A percentile compares a stretch with the other conserved stretches of the same genome.
phyloP scores from a whole-genome alignment of 257 asterid species.

The Nicotiana paniculata region DNA sequence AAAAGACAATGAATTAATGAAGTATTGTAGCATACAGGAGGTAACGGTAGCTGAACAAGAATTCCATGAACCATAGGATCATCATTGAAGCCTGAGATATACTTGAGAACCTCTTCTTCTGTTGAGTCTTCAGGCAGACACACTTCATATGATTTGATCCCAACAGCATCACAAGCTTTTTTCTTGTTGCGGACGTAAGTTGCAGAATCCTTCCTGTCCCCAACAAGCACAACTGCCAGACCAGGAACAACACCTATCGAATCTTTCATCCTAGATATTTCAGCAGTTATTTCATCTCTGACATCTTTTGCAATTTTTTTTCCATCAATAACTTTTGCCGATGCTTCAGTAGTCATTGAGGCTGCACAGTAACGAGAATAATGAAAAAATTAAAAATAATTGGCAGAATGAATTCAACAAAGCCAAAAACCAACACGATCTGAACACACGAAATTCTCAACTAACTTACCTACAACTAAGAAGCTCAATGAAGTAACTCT shows the following conservation, averaged over 20 bases:
- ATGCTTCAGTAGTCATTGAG: slow-evolving; percentile 43
- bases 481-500: background rate
- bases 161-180: slow-evolving; percentile 76
- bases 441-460: background rate
- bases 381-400: background rate
- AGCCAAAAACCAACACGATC: background rate
- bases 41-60: slow-evolving; percentile 97
- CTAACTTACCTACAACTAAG: background rate
- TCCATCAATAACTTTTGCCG: slow-evolving; percentile 72
- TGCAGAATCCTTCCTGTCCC: slow-evolving; percentile 92
- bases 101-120: slow-evolving; percentile 70
- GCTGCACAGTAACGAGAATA: slow-evolving; percentile 28
- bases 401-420: background rate
- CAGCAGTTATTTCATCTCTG: slow-evolving; percentile 69
- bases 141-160: slow-evolving; percentile 79
- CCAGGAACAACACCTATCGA: slow-evolving; percentile 78
- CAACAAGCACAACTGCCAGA: slow-evolving; percentile 86
- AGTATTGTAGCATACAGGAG: slow-evolving; percentile 50
- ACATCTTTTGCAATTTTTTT: slow-evolving; percentile 61
- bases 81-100: slow-evolving; percentile 57
- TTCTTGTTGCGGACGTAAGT: slow-evolving; percentile 91
- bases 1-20: background rate
- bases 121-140: slow-evolving; percentile 59
- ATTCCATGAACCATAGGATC: slow-evolving; percentile 86
- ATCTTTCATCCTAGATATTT: slow-evolving; percentile 73